These are phyloP conservation scores for Diaporthe humulicola DNA, from an alignment of 2,329 filamentous ascomycete species.

Conservation along the genomic window DNA sequence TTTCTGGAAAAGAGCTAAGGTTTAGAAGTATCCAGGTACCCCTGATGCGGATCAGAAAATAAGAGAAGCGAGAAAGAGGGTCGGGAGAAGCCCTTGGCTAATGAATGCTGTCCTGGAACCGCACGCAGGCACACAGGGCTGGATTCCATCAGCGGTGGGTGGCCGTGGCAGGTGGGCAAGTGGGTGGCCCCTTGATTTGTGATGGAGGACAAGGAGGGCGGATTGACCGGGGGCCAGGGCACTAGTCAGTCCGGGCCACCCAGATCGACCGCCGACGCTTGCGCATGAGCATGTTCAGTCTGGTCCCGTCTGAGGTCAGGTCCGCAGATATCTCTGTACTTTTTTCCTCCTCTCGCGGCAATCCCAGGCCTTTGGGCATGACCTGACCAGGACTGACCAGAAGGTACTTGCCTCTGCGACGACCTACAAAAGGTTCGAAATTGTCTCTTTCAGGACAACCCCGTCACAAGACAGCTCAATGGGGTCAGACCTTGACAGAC, in stretches of 20 bases:
- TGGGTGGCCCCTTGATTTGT: conserved; percentile 21
- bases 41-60: conserved; percentile 12
- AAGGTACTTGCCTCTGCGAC: neutral
- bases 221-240: conserved; percentile 8
- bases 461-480: neutral
- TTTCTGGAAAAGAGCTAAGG: conserved; percentile 6
- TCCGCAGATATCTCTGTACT: neutral
- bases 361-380: neutral
- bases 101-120: neutral
- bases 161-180: no score
- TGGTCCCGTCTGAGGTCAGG: neutral
- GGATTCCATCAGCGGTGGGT: conserved; percentile 19
- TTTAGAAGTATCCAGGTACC: conserved; percentile 17
- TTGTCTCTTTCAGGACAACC: neutral
- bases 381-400: neutral
- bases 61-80: conserved; percentile 9
- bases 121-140: conserved; percentile 7
- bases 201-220: conserved; percentile 10
- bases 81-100: neutral
- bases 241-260: conserved; percentile 18
- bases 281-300: conserved; percentile 8
- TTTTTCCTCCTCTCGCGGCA: neutral
- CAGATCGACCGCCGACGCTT: conserved; percentile 4
- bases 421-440: neutral
- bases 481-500: neutral